Base-by-base conservation (phyloP, 495 filamentous ascomycete species). In the Penicillium bialowiezense region DNA sequence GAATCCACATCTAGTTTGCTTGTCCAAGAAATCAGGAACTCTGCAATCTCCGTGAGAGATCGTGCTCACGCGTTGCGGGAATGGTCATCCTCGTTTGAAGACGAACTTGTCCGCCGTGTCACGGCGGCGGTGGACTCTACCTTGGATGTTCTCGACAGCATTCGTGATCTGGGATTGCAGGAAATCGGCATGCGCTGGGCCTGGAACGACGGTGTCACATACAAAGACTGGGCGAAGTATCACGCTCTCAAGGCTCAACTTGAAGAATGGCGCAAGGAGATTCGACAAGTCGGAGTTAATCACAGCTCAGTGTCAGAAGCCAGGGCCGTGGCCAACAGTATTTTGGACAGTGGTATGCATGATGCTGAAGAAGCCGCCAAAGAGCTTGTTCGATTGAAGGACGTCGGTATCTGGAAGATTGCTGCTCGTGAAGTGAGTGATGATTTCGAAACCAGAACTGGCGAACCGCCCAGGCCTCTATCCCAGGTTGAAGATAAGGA, bases 161-260 rank as follows among this genome's bases (percentile, higher is more conserved):
- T 96, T 47, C 81, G 89, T 17, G 90, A 97, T 54, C 75, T 96
- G 7, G 90, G 91, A 2, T 76, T 99, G 7, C 90, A 96, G 60
- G 92, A 96, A 60, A 89, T 99, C 44, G 95, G 95, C 33, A 91
- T 95, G 81, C 89, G 93, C 50, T 99, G 95, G 91, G 91, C 91
- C 1, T 95, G 89, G 86, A 95, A 89, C 78, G 92, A 97, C 43
- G 87, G 87, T 31, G 82, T 99, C 50, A 91, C 91, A 5, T 96
- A 97, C 75, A 91, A 93, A 58, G 91, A 97, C 63, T 99, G 95
- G 95, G 80, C 81, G 21, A 88, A 88, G 58, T 97, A 96, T 62
- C 87, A 96, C 59, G 76, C 85, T 20, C 74, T 97, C 48, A 95
- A 89, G 71, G 80, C 80, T 35, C 83, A 88, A 21, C 87, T 96